These are phyloP conservation scores for Scenedesmus sp. DNA, from an alignment of 163 green algal species.

Conservation along the genomic window DNA sequence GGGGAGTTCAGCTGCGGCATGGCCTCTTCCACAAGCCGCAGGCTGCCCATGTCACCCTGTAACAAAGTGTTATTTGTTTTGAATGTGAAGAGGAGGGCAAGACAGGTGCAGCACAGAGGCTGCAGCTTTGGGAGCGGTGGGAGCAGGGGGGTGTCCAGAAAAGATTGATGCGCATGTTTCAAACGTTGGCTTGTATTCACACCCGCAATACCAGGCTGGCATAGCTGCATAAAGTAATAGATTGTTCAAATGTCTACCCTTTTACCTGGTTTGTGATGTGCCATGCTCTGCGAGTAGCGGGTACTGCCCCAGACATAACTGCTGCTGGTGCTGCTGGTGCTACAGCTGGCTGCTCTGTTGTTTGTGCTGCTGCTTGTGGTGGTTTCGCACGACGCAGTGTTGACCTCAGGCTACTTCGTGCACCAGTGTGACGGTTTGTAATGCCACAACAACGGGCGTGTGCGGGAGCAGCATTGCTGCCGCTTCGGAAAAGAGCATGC, in stretches of 20 bases:
- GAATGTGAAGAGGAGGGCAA: background rate
- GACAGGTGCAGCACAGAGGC: background rate
- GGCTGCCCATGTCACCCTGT: slow-evolving; percentile 28
- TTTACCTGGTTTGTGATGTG: slow-evolving; percentile 30
- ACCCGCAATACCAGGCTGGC: too few species aligned
- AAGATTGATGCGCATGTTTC: too few species aligned
- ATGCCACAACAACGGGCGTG: background rate
- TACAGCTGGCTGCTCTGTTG: background rate
- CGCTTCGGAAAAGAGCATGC: background rate
- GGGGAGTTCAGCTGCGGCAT: slow-evolving; percentile 19
- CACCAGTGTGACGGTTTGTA: background rate
- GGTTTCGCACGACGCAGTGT: background rate
- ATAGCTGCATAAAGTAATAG: too few species aligned
- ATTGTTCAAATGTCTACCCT: too few species aligned
- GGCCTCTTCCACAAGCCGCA: slow-evolving; percentile 37
- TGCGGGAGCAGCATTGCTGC: background rate
- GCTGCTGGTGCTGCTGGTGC: background rate
- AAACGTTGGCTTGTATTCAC: too few species aligned
- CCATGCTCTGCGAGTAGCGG: slow-evolving; percentile 1
- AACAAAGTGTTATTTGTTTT: background rate
- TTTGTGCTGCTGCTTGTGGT: background rate
- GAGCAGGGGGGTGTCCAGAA: background rate
- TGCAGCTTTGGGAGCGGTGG: background rate
- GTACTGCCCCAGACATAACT: too few species aligned
- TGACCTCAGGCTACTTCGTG: background rate